Conservation (phyloP, 2,329 filamentous ascomycete species). For the Chaetothyriales sp. region DNA sequence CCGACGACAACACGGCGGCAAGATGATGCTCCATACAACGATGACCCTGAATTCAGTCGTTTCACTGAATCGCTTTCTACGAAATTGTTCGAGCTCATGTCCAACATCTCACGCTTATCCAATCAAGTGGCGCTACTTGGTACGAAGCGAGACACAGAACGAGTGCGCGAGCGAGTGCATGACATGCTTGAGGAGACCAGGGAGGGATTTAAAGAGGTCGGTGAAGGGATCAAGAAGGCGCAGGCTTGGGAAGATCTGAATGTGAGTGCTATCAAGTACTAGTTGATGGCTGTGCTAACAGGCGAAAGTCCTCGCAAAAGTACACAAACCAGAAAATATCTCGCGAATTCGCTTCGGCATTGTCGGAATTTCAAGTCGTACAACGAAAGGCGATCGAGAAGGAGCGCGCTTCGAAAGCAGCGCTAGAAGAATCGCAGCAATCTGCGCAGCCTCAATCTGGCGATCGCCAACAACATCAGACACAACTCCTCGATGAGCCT, state of each 20-base stretch:
- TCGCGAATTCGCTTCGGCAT: conserved; percentile 75
- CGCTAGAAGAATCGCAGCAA: conserved; percentile 42
- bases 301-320: conserved; percentile 67
- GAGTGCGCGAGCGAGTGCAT: conserved; percentile 79
- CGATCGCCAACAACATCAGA: conserved; percentile 38
- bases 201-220: conserved; percentile 75
- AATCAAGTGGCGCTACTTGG: conserved; percentile 75
- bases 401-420: conserved; percentile 72
- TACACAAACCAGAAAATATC: conserved; percentile 93
- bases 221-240: conserved; percentile 84
- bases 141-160: conserved; percentile 78
- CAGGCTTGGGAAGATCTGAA: conserved; percentile 74
- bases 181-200: conserved; percentile 75
- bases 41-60: conserved; percentile 81
- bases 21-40: conserved; percentile 61
- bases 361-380: conserved; percentile 83
- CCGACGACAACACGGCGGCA: conserved; percentile 51
- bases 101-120: conserved; percentile 70
- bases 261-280: conserved; percentile 33
- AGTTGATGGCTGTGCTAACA: conserved; percentile 3
- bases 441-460: conserved; percentile 20
- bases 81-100: conserved; percentile 76
- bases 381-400: conserved; percentile 85
- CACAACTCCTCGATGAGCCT: conserved; percentile 61
- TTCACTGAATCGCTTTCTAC: conserved; percentile 72